Percentiles rank a stretch among this genome's conserved stretches.
phyloP scores from a whole-genome alignment of 176 grass and related monocot species.

The Oryza officinalis region DNA sequence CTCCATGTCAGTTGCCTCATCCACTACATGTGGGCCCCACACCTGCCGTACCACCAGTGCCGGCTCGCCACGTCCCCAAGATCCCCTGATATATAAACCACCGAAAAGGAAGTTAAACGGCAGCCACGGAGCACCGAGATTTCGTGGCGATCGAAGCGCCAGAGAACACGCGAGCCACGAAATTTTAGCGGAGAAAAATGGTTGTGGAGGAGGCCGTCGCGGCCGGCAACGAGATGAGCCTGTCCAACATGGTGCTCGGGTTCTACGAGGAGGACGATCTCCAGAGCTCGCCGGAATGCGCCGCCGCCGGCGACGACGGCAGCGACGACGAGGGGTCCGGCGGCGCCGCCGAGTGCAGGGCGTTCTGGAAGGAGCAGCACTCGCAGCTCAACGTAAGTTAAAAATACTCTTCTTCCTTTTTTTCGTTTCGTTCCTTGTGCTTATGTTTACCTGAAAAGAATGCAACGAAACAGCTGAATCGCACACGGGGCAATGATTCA shows the following conservation, averaged over 20 bases:
- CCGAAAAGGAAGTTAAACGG: background rate
- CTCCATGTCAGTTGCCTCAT: constrained; percentile 22
- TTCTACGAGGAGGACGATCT: constrained; percentile 66
- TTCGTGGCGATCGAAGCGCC: background rate
- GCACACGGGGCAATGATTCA: background rate
- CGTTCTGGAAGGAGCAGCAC: constrained; percentile 65
- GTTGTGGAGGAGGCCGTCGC: background rate
- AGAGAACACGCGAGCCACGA: background rate
- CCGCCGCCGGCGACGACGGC: background rate
- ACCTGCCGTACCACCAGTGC: background rate
- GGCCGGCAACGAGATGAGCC: constrained; percentile 42
- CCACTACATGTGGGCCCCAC: constrained; percentile 12
- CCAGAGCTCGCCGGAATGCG: constrained; percentile 10
- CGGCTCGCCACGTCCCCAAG: constrained; percentile 31
- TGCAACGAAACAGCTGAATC: no score
- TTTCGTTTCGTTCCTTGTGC: background rate
- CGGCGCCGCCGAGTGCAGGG: constrained; percentile 26
- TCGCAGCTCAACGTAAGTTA: constrained; percentile 46
- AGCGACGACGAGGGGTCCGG: constrained; percentile 38
- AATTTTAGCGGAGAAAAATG: background rate
- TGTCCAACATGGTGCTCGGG: constrained; percentile 57
- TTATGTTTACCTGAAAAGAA: background rate
- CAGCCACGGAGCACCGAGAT: background rate
- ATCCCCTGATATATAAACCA: constrained; percentile 14
- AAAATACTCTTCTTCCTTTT: background rate